Percentiles rank a stretch among this genome's conserved stretches.
Conservation (phyloP, 345 rosid species). For the Populus euphratica region DNA sequence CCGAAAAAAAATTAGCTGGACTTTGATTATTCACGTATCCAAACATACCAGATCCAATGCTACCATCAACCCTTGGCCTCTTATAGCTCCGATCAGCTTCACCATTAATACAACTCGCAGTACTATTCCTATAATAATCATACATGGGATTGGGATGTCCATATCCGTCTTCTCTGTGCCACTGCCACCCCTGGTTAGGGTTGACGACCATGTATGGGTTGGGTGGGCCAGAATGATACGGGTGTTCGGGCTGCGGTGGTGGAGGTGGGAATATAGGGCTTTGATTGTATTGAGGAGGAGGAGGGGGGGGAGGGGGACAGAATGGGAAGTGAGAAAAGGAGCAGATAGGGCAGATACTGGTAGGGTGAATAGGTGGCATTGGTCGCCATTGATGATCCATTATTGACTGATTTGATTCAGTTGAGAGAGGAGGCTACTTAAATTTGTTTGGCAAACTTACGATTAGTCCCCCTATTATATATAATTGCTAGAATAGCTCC, state of each 20-base stretch:
- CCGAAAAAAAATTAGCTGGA: conserved; percentile 27
- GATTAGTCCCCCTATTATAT: no score
- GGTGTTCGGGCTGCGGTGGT: conserved; percentile 37
- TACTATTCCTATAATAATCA: neutral
- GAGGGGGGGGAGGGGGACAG: conserved; percentile 48
- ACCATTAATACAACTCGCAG: conserved; percentile 24
- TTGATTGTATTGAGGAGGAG: conserved; percentile 26
- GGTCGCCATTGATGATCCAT: conserved; percentile 65
- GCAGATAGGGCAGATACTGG: conserved; percentile 55
- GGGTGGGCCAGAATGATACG: conserved; percentile 28
- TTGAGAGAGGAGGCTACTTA: no score
- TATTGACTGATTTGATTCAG: neutral
- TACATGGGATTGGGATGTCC: no score
- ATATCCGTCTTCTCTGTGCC: neutral
- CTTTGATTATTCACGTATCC: conserved; percentile 13
- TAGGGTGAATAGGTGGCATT: conserved; percentile 38
- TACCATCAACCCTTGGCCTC: conserved; percentile 58
- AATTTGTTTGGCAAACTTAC: no score
- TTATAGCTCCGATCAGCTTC: conserved; percentile 60
- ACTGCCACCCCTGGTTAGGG: conserved; percentile 39
- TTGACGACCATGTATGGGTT: conserved; percentile 6
- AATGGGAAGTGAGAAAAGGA: conserved; percentile 68
- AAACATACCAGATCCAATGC: conserved; percentile 17
- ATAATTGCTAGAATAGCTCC: rapidly evolving
- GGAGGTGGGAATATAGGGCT: conserved; percentile 46